A percentile compares a stretch with the other conserved stretches of the same genome.
These are phyloP conservation scores for Fusarium kyushuense DNA, from an alignment of 2,329 filamentous ascomycete species.

Conservation along the genomic window DNA sequence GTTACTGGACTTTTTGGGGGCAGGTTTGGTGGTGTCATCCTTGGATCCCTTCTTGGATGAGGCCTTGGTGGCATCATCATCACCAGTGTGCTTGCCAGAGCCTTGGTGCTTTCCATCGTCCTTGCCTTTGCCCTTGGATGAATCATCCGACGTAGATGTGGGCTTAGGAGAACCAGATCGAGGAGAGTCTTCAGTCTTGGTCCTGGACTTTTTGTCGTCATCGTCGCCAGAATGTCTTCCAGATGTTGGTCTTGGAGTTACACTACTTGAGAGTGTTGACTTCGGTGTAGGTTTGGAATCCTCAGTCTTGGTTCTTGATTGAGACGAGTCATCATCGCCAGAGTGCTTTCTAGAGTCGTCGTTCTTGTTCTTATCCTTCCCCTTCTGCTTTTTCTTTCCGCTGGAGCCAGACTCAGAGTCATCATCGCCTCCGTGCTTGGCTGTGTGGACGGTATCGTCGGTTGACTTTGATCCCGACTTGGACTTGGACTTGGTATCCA, in stretches of 20 bases:
- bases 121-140: background rate
- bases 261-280: background rate
- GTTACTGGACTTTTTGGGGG: background rate
- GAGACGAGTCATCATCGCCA: background rate
- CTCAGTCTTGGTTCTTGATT: background rate
- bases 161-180: background rate
- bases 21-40: background rate
- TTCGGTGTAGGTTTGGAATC: background rate
- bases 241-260: background rate
- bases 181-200: background rate
- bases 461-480: background rate
- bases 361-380: conserved; percentile 12
- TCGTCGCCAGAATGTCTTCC: background rate
- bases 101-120: background rate
- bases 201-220: background rate
- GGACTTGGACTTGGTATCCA: background rate
- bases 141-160: background rate
- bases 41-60: background rate
- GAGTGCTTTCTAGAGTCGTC: background rate
- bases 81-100: background rate
- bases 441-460: background rate
- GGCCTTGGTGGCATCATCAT: background rate
- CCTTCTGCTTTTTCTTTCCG: conserved; percentile 2
- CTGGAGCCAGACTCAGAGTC: background rate
- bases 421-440: conserved; percentile 4